phyloP scores from a whole-genome alignment of 1,284 basidiomycete genomes.

The Kwoniella shivajii region DNA sequence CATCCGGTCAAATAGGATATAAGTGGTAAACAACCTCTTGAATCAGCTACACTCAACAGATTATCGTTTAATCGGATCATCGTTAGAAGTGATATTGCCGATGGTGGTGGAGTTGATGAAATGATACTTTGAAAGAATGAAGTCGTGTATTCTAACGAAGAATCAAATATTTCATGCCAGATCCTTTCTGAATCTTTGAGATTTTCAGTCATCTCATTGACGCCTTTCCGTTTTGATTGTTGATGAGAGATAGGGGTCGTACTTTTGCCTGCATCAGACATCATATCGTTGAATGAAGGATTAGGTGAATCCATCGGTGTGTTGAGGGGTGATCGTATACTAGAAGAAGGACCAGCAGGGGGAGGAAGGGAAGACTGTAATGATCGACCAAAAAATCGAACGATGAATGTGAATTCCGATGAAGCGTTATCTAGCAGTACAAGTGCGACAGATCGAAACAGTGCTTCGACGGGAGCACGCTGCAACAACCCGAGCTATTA shows the following conservation, averaged over 20 bases:
- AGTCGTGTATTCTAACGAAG: conserved; percentile 78
- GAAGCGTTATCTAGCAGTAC: conserved; percentile 92
- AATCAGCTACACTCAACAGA: conserved; percentile 70
- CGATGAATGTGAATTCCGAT: conserved; percentile 84
- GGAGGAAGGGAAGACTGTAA: background rate
- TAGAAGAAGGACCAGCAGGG: background rate
- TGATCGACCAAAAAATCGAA: conserved; percentile 68
- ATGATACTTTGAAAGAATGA: conserved; percentile 33
- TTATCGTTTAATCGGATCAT: conserved; percentile 87
- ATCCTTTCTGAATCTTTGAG: conserved; percentile 55
- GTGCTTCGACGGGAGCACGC: conserved; percentile 79
- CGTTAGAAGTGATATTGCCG: conserved; percentile 70
- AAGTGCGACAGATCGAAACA: conserved; percentile 79
- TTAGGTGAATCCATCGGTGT: conserved; percentile 38
- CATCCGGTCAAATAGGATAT: conserved; percentile 76
- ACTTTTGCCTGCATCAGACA: conserved; percentile 36
- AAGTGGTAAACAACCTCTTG: conserved; percentile 72
- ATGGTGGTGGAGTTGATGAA: conserved; percentile 60
- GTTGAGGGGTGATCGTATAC: conserved; percentile 15
- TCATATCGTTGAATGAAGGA: conserved; percentile 25
- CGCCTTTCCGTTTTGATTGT: conserved; percentile 6
- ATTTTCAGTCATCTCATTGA: conserved; percentile 57
- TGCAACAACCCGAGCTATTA: conserved; percentile 47
- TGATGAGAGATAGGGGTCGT: conserved; percentile 1
- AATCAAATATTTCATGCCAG: conserved; percentile 91